phyloP scores from a whole-genome alignment of 164 flowering plant species.

The Aristolochia fimbriata region DNA sequence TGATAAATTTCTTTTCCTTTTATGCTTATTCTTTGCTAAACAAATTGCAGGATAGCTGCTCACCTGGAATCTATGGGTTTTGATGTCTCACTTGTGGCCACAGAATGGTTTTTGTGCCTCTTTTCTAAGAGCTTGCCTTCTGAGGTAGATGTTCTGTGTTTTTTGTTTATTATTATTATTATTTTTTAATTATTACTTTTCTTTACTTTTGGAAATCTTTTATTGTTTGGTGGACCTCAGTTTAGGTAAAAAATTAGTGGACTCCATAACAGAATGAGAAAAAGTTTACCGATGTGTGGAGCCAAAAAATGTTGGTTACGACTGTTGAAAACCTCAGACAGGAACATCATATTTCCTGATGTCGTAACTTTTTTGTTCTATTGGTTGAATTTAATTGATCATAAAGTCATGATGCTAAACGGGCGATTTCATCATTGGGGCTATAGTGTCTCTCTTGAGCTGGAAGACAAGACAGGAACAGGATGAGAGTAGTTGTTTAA shows the following conservation, averaged over 20 bases:
- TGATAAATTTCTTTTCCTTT: not conserved
- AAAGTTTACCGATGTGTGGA: not conserved
- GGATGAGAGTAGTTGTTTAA: no score
- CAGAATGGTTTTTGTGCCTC: slow-evolving; percentile 96
- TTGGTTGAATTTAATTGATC: no score
- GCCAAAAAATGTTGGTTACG: no score
- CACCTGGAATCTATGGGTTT: slow-evolving; percentile 82
- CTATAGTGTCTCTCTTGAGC: no score
- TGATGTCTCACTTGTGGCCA: slow-evolving; percentile 91
- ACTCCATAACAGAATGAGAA: not conserved
- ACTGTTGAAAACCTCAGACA: no score
- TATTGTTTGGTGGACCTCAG: not conserved
- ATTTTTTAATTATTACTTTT: no score
- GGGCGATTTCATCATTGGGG: no score
- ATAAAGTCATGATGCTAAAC: no score
- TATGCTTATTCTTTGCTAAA: slow-evolving; percentile 3
- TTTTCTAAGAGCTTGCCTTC: slow-evolving; percentile 96
- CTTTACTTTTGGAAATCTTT: no score
- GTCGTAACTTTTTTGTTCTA: no score
- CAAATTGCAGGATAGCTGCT: slow-evolving; percentile 56
- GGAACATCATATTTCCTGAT: no score
- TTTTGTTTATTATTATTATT: not conserved
- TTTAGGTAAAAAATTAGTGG: not conserved
- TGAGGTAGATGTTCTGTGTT: slow-evolving; percentile 41
- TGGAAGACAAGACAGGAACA: no score